Conservation (phyloP, 1,139 yeast genomes). For the Ogataea hybrid region DNA sequence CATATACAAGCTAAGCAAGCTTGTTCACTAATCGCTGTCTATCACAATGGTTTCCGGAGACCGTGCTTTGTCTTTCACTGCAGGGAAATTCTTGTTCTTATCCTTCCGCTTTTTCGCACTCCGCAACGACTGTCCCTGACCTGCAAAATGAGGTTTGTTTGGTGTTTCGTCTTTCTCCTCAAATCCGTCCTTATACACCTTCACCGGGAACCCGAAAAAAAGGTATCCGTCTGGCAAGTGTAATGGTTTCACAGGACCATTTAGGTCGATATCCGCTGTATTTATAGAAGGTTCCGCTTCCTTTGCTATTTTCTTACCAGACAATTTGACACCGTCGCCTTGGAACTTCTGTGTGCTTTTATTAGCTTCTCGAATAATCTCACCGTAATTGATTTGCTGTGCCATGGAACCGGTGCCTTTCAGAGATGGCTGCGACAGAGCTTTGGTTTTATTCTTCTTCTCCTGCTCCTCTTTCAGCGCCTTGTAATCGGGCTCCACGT, state of each 20-base stretch:
- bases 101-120: slow-evolving; percentile 75
- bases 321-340: slow-evolving; percentile 72
- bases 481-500: slow-evolving; percentile 60
- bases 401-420: slow-evolving; percentile 71
- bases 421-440: slow-evolving; percentile 30
- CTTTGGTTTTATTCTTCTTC: slow-evolving; percentile 25
- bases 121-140: slow-evolving; percentile 71
- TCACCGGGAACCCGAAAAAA: slow-evolving; percentile 90
- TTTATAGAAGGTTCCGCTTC: slow-evolving; percentile 31
- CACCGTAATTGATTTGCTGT: slow-evolving; percentile 64
- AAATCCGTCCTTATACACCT: slow-evolving; percentile 59
- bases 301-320: slow-evolving; percentile 50
- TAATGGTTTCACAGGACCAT: slow-evolving; percentile 70
- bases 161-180: slow-evolving; percentile 32
- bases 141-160: slow-evolving; percentile 42
- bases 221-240: slow-evolving; percentile 79
- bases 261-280: slow-evolving; percentile 38
- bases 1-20: slow-evolving; percentile 8
- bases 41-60: slow-evolving; percentile 81
- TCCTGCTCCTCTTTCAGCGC: slow-evolving; percentile 29
- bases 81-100: slow-evolving; percentile 36
- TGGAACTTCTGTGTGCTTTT: slow-evolving; percentile 37
- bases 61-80: slow-evolving; percentile 46
- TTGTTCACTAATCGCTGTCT: slow-evolving; percentile 42
- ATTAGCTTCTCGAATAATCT: slow-evolving; percentile 46